Base-by-base conservation (phyloP, 2,329 filamentous ascomycete genomes). In the Orbilia blumenaviensis region DNA sequence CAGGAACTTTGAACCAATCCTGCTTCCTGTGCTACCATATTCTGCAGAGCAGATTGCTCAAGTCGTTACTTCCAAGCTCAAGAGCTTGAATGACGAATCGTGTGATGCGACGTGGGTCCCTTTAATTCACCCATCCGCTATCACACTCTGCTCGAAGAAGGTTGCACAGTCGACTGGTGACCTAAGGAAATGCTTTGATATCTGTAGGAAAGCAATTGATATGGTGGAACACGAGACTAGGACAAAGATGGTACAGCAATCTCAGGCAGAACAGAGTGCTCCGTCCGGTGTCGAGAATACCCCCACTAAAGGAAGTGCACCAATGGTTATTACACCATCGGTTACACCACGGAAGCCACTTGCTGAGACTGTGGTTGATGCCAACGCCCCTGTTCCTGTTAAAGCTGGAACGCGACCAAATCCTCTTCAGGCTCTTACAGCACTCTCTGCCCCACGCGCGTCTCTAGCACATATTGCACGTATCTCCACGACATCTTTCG, bases 151-250 rank as follows among this genome's bases (percentile, higher is more conserved):
- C 82, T 91, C 95, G 6, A 92, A 95, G 82, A 99, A 98, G 82
- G 92, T 99, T 14, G 91, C 95, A 2, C 93, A 91, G 64, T 94
- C 98, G 82, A 97, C 93, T 0, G 95, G 95, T 46, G 95, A 99
- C 82, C 84, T 99, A 56, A 92, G 95, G 76, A 97, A 96, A 83
- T 94, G 94, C 0, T 97, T 98, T 80, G 94, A 97, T 82, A 92
- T 99, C 74, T 93, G 94, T 82, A 91, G 93, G 52, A 89, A 93
- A 64, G 93, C 94, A 2, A 89, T 99, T 67, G 94, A 98, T 82
- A 84, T 97, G 21, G 89, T 97, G 56, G 95, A 98, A 83, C 86
- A 88, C 62, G 94, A 98, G 83, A 94, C 92, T 0, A 89, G 78
- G 92, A 91, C 81, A 88, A 93, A 78, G 88, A 91, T 78, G 89